These are phyloP conservation scores for Jaenimonas drosophilae DNA, from an alignment of 208 protist species.

Conservation along the genomic window DNA sequence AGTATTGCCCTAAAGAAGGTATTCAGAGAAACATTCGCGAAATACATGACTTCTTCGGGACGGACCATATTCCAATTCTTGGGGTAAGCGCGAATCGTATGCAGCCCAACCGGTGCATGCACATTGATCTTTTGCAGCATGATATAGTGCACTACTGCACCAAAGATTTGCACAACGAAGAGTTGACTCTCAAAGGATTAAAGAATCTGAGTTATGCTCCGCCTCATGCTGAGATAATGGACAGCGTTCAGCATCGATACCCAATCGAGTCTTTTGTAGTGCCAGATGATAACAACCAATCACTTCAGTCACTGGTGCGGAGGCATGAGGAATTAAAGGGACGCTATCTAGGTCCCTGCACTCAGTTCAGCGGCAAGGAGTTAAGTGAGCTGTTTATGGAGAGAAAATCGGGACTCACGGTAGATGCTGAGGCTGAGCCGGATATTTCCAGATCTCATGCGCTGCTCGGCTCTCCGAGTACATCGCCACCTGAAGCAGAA, in stretches of 20 bases:
- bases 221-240: constrained; percentile 42
- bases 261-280: constrained; percentile 74
- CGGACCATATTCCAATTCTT: constrained; percentile 52
- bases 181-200: constrained; percentile 48
- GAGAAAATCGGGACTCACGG: no score
- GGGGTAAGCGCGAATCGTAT: constrained; percentile 47
- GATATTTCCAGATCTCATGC: no score
- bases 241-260: constrained; percentile 53
- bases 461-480: no score
- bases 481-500: no score
- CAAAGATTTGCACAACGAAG: constrained; percentile 22
- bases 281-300: constrained; percentile 60
- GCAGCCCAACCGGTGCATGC: constrained; percentile 35
- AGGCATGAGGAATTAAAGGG: constrained; percentile 50
- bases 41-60: constrained; percentile 63
- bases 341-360: constrained; percentile 13
- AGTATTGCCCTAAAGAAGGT: constrained; percentile 13
- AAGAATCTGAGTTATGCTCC: constrained; percentile 78
- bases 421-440: no score
- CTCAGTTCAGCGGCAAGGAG: no score
- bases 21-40: constrained; percentile 44
- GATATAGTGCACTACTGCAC: constrained; percentile 77
- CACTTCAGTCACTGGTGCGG: constrained; percentile 49
- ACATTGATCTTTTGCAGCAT: constrained; percentile 59
- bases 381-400: no score